phyloP scores from a whole-genome alignment of 352 stramenopile genomes.

The Thraustochytrium striatum region DNA sequence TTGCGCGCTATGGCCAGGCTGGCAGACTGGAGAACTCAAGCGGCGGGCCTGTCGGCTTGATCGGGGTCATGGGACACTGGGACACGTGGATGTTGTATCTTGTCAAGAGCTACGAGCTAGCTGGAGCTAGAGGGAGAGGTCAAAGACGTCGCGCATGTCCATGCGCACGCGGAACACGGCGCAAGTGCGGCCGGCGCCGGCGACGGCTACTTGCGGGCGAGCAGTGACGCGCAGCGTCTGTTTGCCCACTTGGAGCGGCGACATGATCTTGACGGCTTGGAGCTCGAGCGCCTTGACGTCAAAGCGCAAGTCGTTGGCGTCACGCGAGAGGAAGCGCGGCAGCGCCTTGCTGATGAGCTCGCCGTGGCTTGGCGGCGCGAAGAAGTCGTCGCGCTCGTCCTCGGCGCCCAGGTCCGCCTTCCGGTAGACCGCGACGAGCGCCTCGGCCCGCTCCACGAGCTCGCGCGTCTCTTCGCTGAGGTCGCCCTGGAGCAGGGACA shows the following conservation, averaged over 20 bases:
- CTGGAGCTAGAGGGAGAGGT: too few relatives aligned
- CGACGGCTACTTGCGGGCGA: neutral
- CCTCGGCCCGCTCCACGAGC: neutral
- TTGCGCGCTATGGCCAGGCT: too few relatives aligned
- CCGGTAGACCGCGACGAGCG: neutral
- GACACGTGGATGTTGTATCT: too few relatives aligned
- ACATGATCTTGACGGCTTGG: neutral
- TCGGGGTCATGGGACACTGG: too few relatives aligned
- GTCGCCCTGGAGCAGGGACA: too few relatives aligned
- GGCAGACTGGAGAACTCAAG: too few relatives aligned
- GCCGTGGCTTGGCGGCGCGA: neutral
- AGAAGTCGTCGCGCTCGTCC: neutral
- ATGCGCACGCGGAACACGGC: neutral
- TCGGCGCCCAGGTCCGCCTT: neutral
- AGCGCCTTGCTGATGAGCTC: neutral
- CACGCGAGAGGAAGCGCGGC: neutral
- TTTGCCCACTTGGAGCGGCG: neutral
- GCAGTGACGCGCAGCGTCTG: neutral
- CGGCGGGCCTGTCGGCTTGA: too few relatives aligned
- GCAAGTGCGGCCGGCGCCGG: neutral
- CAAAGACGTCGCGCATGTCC: constrained; percentile 39
- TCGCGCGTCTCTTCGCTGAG: too few relatives aligned
- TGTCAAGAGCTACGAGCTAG: too few relatives aligned
- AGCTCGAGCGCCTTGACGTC: neutral
- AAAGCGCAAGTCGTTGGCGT: constrained; percentile 6